Evolutionary conservation across 1,284 basidiomycete species (phyloP), one percentile per base, ranked within the genome.

Genomic region (Puccinia sorghi): DNA sequence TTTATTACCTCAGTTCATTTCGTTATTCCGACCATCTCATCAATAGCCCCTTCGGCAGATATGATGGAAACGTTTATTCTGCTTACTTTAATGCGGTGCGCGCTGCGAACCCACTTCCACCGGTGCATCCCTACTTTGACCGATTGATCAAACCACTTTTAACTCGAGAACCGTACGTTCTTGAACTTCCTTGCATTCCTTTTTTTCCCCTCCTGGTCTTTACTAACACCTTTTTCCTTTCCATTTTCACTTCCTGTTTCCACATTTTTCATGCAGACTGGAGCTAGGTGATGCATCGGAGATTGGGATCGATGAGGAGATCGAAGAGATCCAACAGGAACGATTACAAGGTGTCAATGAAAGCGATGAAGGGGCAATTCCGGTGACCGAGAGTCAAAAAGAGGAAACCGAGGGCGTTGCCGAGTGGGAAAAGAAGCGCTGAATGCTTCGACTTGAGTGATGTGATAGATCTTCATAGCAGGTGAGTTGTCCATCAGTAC

Each of bases 11-110:
- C 80, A 88, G 88, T 84, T 84, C 86, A 48, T 89, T 88, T 82
- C 86, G 86, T 15, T 85, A 87, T 46, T 85, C 85, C 61, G 88
- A 88, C 83, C 87, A 88, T 84, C 86, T 88, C 79, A 84, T 88
- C 84, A 89, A 89, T 84, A 87, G 87, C 66, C 88, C 88, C 37
- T 85, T 89, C 46, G 88, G 87, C 52, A 84, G 85, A 79, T 86
- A 85, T 82, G 86, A 86, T 80, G 87, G 86, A 27, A 84, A 86
- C 76, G 84, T 86, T 63, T 86, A 87, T 84, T 85, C 86, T 78
- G 84, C 85, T 61, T 87, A 87, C 84, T 87, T 87, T 82, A 84
- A 85, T 80, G 86, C 86, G 77, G 87, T 85, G 22, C 79, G 82
- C 54, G 81, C 81, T 12, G 80, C 82, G 15, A 84, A 84, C 80